These are phyloP conservation scores for Centaurea solstitialis DNA, from an alignment of 129 eudicot species.

Conservation along the genomic window DNA sequence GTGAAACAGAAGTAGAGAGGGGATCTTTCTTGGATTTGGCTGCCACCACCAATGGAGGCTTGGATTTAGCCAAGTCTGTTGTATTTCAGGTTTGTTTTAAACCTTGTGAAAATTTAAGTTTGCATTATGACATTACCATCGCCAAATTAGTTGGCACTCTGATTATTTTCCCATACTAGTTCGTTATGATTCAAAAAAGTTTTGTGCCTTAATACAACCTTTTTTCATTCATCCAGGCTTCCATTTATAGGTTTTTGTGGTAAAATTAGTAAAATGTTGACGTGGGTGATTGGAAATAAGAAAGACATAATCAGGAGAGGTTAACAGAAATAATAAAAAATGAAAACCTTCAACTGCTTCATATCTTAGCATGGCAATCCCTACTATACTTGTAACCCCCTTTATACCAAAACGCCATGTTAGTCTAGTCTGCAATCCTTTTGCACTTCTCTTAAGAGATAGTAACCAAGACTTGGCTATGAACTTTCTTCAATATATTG, in stretches of 20 bases:
- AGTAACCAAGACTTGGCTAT: no score
- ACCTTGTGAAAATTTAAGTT: not conserved
- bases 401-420: no score
- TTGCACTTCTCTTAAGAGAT: no score
- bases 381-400: no score
- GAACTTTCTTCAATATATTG: no score
- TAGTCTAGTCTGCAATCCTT: no score
- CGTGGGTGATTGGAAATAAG: not conserved
- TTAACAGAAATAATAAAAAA: not conserved
- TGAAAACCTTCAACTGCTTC: not conserved
- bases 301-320: not conserved
- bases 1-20: constrained; percentile 63
- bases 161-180: not conserved
- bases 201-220: not conserved
- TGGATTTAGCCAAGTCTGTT: constrained; percentile 66
- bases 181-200: not conserved
- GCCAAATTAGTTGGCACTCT: not conserved
- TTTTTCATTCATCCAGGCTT: not conserved
- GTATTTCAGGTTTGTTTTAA: constrained; percentile 57
- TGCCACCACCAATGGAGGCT: constrained; percentile 56
- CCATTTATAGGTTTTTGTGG: not conserved
- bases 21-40: constrained; percentile 70
- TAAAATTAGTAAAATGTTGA: not conserved
- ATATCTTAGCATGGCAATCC: no score
- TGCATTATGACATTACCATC: not conserved